Evolutionary conservation across 2,329 filamentous ascomycete genomes (phyloP).

Genomic region (Aureobasidium sp.): DNA sequence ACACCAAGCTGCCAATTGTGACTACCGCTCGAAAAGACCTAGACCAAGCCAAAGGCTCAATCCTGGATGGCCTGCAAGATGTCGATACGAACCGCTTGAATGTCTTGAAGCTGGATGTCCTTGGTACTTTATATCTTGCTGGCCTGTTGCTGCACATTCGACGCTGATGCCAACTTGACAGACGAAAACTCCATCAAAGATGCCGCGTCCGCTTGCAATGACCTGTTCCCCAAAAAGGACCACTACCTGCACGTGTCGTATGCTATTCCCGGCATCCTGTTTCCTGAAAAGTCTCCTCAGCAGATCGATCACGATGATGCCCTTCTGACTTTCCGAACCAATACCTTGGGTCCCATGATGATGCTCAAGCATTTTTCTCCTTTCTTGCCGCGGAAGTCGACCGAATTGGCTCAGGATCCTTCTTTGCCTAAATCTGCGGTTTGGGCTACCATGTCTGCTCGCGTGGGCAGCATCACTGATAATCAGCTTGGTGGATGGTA

Average conservation of each 20-base stretch:
- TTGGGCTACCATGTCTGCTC: conserved; percentile 69
- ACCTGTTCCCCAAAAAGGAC: conserved; percentile 30
- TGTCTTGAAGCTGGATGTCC: conserved; percentile 50
- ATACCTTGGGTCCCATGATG: conserved; percentile 66
- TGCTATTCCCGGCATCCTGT: conserved; percentile 63
- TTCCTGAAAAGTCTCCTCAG: conserved; percentile 62
- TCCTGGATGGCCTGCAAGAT: conserved; percentile 45
- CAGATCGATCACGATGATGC: conserved; percentile 57
- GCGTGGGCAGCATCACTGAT: conserved; percentile 67
- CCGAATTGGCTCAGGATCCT: conserved; percentile 29
- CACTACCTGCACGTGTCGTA: conserved; percentile 63
- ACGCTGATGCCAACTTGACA: conserved; percentile 23
- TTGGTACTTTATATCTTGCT: conserved; percentile 37
- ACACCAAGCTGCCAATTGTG: conserved; percentile 52
- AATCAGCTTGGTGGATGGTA: conserved; percentile 76
- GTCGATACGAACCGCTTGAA: conserved; percentile 43
- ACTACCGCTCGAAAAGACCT: conserved; percentile 53
- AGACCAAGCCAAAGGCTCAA: conserved; percentile 40
- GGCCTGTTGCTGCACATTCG: neutral
- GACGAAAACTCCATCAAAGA: conserved; percentile 56
- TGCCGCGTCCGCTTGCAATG: conserved; percentile 42
- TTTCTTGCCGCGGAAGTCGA: conserved; percentile 58
- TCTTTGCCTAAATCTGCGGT: conserved; percentile 48
- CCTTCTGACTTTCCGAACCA: conserved; percentile 64
- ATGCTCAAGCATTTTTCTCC: conserved; percentile 67